Evolutionary conservation across 1,284 basidiomycete genomes (phyloP), one percentile per base, ranked within the genome.

Genomic region (Microbotryomycetes sp.): DNA sequence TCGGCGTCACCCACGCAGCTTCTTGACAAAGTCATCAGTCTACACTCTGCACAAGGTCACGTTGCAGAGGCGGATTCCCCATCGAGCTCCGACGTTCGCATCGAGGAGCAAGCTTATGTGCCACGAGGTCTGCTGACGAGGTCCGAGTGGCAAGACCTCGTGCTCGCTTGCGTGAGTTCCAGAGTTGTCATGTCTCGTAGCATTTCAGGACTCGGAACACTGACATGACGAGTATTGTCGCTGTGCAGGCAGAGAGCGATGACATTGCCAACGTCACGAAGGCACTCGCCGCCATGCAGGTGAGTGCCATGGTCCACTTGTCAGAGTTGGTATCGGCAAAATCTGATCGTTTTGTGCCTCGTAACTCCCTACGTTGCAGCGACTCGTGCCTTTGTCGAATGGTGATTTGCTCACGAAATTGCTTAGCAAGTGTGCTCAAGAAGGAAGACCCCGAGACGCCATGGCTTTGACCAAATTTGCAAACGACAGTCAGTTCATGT

Each of bases 111-210:
- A 12, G 30, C 58, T 0, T 15, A 15, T 6, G 42, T 56, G 15
- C 54, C 67, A 31, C 32, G 49, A 19, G 74, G 75, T 5, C 54
- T 84, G 12, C 70, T 85, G 12, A 77, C 82, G 0, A 59, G 74
- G 3, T 65, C 76, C 2, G 84, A 86, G 70, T 84, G 81, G 77
- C 73, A 77, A 30, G 78, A 83, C 2, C 73, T 86, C 6, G 73
- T 82, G 5, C 70, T 76, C 7, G 45, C 69, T 23, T 77, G 72
- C 56, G 79, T 79, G 52, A 57, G 76, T 70, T 23, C 54, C 15
- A 45, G 25, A 52, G 45, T 80, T 65, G 59, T 78, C 72, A 29
- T 26, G 31, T 45, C 59, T 29, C 12, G 5, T 14, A 19, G 32
- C n/a, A 3, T 5, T 16, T 23, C 12, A 7, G 19, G 3, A 3